Evolutionary conservation across 2,329 filamentous ascomycete species (phyloP), one percentile per base, ranked within the genome.

Genomic region (Ascochyta koolunga): DNA sequence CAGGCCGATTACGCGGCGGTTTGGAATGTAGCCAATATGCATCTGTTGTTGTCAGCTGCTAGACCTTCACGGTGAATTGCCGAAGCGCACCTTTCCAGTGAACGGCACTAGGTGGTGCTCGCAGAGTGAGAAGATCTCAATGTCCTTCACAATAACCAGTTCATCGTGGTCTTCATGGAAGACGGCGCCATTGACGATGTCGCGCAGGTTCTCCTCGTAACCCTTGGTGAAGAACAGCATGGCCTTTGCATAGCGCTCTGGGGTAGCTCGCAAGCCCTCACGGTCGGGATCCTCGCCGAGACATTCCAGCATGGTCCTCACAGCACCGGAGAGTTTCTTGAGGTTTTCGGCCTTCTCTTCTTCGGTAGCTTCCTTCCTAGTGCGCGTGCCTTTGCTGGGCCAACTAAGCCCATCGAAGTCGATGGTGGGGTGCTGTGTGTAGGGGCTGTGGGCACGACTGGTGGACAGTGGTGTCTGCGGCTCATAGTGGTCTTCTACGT

Each of bases 71-170:
- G 16, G 37, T 11, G 8, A 18, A 19, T 40, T 22, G 25, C 19
- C 58, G 73, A 43, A 6, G 35, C 60, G 36, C 80, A 93, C 91
- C 85, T 96, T 98, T 68, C 95, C 95, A 3, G 86, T 93, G 69
- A 99, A 99, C 0, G 95, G 95, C 7, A 99, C 93, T 72, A 99
- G 83, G 72, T 99, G 95, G 75, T 99, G 95, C 79, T 99, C 95
- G 80, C 95, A 99, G 37, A 98, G 81, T 60, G 89, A 93, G 76
- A 92, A 96, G 11, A 98, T 86, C 72, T 97, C 93, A 68, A 99
- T 98, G 70, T 98, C 93, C 78, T 96, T 96, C 54, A 99, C 91
- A 68, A 98, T 96, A 25, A 99, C 93, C 79, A 99, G 85, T 77
- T 99, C 95, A 69, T 96, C 95, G 71, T 98, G 93, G 59, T 93